Evolutionary conservation across 345 rosid species (phyloP), one percentile per base, ranked within the genome.

Genomic region (Acer yangbiense): DNA sequence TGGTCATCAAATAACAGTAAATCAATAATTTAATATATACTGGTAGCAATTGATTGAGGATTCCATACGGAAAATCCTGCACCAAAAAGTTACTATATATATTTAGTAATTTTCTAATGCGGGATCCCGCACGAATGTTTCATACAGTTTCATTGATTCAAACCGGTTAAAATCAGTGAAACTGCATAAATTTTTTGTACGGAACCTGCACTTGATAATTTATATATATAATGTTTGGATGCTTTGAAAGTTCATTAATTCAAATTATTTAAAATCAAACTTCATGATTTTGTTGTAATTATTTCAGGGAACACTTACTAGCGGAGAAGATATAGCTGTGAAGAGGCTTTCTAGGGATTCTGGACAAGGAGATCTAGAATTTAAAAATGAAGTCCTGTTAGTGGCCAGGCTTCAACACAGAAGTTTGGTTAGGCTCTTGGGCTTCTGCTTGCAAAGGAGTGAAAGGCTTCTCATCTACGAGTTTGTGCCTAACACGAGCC

Each of bases 401-500:
- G 55, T 88, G 16, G 86, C 90, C 35, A 82, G 72, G 77, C 86
- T 82, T 61, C 86, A 85, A 60, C 89, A 84, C 44, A 20, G 86
- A n/a, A 86, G 83, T 61, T 74, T 88, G 5, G 88, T 82, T 0
- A 85, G 78, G 77, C 88, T 88, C 1, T 77, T 68, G 0, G 86
- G 87, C 7, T 88, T 86, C 50, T 86, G 77, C 79, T 52, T 86
- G 60, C 44, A 79, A 72, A 76, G 80, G 29, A 76, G 39, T 5
- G 88, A 86, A 61, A 83, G 82, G 69, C 84, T 88, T 66, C 83
- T 88, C 6, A 70, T 86, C 48, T 88, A 85, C 3, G 80, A 88
- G 79, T 85, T 77, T 16, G 65, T 83, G 32, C 32, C 32, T 29
- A 29, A 29, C 32, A 29, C 32, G 32, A 29, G 86, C 73, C 88